Base-by-base conservation (phyloP, 2,329 filamentous ascomycete species). In the Curvularia spicifera region DNA sequence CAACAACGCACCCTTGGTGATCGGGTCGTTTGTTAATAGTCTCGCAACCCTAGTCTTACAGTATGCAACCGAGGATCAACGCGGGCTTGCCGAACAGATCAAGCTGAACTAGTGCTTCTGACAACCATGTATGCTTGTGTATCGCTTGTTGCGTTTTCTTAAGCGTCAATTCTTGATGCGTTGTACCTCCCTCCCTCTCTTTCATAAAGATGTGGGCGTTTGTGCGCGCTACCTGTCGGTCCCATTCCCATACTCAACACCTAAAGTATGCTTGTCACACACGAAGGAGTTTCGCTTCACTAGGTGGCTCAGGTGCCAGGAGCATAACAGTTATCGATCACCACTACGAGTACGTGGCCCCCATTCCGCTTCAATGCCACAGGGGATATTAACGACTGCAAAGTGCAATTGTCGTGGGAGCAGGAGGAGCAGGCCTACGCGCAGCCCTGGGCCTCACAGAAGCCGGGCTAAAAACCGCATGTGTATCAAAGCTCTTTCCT, bases 401-500 rank as follows among this genome's bases (percentile, higher is more conserved):
- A 45, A 75, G 74, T 69, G 78, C 78, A 24, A 78, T 81, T 35
- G 79, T 80, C 13, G 74, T 80, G 20, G 78, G 79, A 43, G 86
- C 86, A 60, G 86, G 86, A 61, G 86, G 86, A 70, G 85, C 86
- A 60, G 86, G 86, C 71, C 78, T 89, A 40, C 82, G 86, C 69
- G 86, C 86, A 51, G 85, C 86, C 57, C 85, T 88, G 67, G 86
- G 86, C 66, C 79, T 89, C 42, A 85, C 86, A 31, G 85, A 88
- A 77, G 83, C 84, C 63, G 86, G 86, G 8, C 83, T 88, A 69
- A 86, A 88, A 66, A 88, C 85, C 59, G 86, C 86, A 61, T 88
- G 86, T 77, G 82, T 89, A 62, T 84, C 84, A 29, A 88, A 88
- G 72, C 79, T 88, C 33, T 88, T 88, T 72, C 85, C 85, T 31